Conservation (phyloP, 2,329 filamentous ascomycete genomes). For the Tolypocladium nubicola region DNA sequence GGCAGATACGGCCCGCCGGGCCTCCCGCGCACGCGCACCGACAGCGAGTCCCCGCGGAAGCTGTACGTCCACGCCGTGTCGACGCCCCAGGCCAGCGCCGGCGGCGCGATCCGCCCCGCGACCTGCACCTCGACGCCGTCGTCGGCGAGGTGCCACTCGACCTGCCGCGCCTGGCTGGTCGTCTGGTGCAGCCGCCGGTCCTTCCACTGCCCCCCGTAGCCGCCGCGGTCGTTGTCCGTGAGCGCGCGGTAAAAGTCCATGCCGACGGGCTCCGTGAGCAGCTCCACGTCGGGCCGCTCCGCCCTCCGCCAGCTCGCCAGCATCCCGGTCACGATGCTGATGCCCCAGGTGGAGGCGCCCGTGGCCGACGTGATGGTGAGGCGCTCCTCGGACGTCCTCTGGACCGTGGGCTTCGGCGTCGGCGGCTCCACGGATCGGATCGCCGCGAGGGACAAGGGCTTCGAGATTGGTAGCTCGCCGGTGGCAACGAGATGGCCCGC, state of each 20-base stretch:
- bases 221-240: slow-evolving; percentile 54
- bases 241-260: slow-evolving; percentile 53
- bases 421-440: slow-evolving; percentile 7
- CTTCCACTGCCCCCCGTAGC: slow-evolving; percentile 48
- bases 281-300: slow-evolving; percentile 17
- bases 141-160: slow-evolving; percentile 20
- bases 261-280: slow-evolving; percentile 32
- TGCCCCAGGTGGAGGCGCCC: slow-evolving; percentile 28
- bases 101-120: slow-evolving; percentile 47
- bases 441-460: slow-evolving; percentile 16
- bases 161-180: slow-evolving; percentile 26
- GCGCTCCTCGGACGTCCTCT: slow-evolving; percentile 3
- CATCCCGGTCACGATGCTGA: slow-evolving; percentile 31
- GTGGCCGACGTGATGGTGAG: slow-evolving; percentile 24
- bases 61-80: slow-evolving; percentile 42
- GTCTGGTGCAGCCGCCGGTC: slow-evolving; percentile 35
- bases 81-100: slow-evolving; percentile 50
- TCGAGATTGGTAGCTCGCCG: slow-evolving; percentile 32
- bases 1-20: slow-evolving; percentile 39
- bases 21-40: slow-evolving; percentile 37
- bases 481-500: slow-evolving; percentile 41
- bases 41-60: slow-evolving; percentile 36
- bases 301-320: slow-evolving; percentile 30
- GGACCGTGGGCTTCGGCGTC: slow-evolving; percentile 12
- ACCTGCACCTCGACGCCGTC: slow-evolving; percentile 30